Evolutionary conservation across 768 basidiomycete species (phyloP).

Genomic region (Mycena galopus): DNA sequence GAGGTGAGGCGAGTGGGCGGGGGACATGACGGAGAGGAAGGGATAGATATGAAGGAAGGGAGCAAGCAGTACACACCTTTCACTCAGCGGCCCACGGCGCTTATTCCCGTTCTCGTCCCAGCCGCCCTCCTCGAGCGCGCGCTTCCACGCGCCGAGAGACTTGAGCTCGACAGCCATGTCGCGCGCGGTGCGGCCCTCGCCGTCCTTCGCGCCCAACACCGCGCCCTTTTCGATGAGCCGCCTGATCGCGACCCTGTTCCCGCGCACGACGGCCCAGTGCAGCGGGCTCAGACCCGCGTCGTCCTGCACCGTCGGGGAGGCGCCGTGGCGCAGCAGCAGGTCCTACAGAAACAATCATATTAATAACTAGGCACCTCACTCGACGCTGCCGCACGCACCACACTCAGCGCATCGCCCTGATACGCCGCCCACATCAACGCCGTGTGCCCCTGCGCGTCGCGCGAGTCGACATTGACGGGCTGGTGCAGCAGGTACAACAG

Average conservation of each 20-base stretch:
- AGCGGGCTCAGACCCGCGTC: conserved; percentile 88
- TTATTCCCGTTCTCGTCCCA: conserved; percentile 80
- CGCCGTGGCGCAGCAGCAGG: conserved; percentile 88
- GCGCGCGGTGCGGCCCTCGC: conserved; percentile 86
- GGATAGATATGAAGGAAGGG: no score
- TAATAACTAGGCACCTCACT: no score
- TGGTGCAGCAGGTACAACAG: conserved; percentile 93
- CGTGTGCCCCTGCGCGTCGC: conserved; percentile 94
- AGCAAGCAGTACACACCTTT: no score
- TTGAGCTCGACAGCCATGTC: conserved; percentile 98
- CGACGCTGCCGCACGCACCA: conserved; percentile 44
- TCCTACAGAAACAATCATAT: conserved; percentile 58
- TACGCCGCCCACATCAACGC: conserved; percentile 99
- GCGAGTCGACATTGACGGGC: conserved; percentile 91
- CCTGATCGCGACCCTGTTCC: conserved; percentile 90
- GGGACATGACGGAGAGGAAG: no score
- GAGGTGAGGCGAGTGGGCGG: no score
- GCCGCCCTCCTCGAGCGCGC: conserved; percentile 87
- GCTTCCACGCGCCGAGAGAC: conserved; percentile 89
- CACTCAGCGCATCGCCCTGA: conserved; percentile 96
- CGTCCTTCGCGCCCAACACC: conserved; percentile 71
- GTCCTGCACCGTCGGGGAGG: conserved; percentile 82
- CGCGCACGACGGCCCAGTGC: conserved; percentile 98
- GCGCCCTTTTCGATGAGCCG: conserved; percentile 84
- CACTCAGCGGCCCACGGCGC: conserved; percentile 76